Percentiles rank a stretch among this genome's conserved stretches.
Evolutionary conservation across 2,329 filamentous ascomycete genomes (phyloP).

Genomic region (Ophioceras dolichostomum): DNA sequence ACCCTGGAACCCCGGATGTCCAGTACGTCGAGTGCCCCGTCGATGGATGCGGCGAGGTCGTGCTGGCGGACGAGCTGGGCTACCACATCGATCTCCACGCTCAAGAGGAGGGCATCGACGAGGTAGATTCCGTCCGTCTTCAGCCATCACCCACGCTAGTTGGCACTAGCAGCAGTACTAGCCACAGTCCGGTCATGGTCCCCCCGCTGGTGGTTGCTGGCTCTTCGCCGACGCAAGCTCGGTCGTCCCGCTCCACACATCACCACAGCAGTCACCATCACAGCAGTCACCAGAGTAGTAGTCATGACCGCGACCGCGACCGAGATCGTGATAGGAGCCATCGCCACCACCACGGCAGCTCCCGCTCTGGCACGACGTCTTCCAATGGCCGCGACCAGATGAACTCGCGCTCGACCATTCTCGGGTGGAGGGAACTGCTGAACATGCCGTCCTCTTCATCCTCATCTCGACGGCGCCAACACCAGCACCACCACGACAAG

Average conservation of each 20-base stretch:
- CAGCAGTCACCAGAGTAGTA: neutral
- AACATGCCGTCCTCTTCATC: constrained; percentile 7
- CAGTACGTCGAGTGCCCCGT: constrained; percentile 40
- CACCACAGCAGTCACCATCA: neutral
- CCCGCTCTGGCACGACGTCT: neutral
- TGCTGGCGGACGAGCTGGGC: constrained; percentile 38
- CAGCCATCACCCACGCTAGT: neutral
- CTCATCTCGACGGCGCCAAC: neutral
- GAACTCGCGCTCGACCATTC: constrained; percentile 8
- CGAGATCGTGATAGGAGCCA: neutral
- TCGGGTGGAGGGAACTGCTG: constrained; percentile 18
- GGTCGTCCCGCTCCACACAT: neutral
- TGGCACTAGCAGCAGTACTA: neutral
- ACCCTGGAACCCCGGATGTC: constrained; percentile 12
- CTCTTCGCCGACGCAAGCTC: neutral
- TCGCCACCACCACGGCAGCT: neutral
- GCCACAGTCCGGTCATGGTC: neutral
- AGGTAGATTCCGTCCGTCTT: constrained; percentile 3
- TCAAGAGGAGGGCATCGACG: constrained; percentile 11
- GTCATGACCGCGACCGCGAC: neutral
- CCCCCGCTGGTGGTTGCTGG: no score
- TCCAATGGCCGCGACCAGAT: neutral
- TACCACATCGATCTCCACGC: constrained; percentile 48
- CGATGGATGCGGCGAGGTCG: constrained; percentile 46
- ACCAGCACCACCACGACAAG: neutral